A percentile compares a stretch with the other conserved stretches of the same genome.
Conservation (phyloP, 2,329 filamentous ascomycete species). For the Clonostachys solani region DNA sequence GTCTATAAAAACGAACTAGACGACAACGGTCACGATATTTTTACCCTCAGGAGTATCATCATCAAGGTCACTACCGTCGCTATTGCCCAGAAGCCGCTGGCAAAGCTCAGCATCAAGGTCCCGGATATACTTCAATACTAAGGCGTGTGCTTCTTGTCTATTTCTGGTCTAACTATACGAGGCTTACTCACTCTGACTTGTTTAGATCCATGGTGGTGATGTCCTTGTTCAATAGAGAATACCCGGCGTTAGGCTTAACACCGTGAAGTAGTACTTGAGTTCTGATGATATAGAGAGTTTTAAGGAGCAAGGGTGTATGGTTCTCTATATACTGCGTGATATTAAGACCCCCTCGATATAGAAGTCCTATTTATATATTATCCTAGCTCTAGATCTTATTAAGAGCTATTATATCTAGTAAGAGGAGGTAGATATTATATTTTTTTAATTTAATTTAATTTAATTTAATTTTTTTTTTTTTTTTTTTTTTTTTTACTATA, state of each 20-base stretch:
- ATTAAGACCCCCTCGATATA: constrained; percentile 12
- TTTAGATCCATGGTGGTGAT: constrained; percentile 23
- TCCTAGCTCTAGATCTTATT: constrained; percentile 8
- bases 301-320: constrained; percentile 24
- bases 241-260: constrained; percentile 24
- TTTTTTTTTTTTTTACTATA: too few relatives aligned
- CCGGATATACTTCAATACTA: constrained; percentile 31
- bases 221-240: constrained; percentile 31
- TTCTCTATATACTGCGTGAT: constrained; percentile 19
- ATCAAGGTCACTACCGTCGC: constrained; percentile 24
- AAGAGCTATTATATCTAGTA: constrained; percentile 15
- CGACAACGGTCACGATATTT: constrained; percentile 30
- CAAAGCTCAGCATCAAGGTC: constrained; percentile 16
- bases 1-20: constrained; percentile 20
- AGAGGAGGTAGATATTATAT: constrained; percentile 24
- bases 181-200: not conserved
- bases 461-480: too few relatives aligned
- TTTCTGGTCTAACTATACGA: too few relatives aligned
- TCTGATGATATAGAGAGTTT: constrained; percentile 19
- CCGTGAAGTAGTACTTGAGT: constrained; percentile 28
- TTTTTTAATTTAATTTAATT: too few relatives aligned
- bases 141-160: constrained; percentile 15
- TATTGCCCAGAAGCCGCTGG: constrained; percentile 18
- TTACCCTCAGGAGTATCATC: constrained; percentile 32
- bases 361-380: constrained; percentile 13